Conservation (phyloP, 352 stramenopile species). For the Poterioochromonas sp. region DNA sequence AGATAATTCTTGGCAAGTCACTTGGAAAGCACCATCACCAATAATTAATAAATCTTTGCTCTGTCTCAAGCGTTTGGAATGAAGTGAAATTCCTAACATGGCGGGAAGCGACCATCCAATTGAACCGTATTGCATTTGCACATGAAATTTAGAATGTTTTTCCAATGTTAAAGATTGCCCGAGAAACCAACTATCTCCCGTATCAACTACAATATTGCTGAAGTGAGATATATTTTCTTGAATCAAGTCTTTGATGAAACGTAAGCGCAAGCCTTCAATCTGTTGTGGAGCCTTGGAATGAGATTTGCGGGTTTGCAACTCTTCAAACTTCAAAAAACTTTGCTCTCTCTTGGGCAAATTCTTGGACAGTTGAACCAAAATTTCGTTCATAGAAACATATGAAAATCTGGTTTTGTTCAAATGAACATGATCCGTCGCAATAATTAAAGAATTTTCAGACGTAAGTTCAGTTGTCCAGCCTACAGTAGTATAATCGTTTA, state of each 20-base stretch:
- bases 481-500: slow-evolving; percentile 8
- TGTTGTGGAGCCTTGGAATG: too few species aligned
- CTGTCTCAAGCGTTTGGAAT: not conserved
- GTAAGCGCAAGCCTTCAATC: too few species aligned
- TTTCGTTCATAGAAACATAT: not conserved
- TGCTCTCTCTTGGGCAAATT: not conserved
- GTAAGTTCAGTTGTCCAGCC: not conserved
- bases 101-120: slow-evolving; percentile 34
- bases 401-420: not conserved
- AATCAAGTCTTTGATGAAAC: not conserved
- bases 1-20: slow-evolving; percentile 35
- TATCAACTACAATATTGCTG: slow-evolving; percentile 19
- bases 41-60: slow-evolving; percentile 32
- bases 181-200: slow-evolving; percentile 35
- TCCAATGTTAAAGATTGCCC: slow-evolving; percentile 7
- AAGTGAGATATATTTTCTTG: not conserved
- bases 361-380: not conserved
- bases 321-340: not conserved
- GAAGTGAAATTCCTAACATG: slow-evolving; percentile 7
- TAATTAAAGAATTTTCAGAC: not conserved
- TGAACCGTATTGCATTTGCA: slow-evolving; percentile 37
- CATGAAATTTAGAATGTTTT: slow-evolving; percentile 6
- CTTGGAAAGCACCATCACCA: slow-evolving; percentile 36
- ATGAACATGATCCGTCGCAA: not conserved
- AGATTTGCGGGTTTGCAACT: not conserved